Base-by-base conservation (phyloP, 352 stramenopile genomes). In the Aphanomyces stellatus region DNA sequence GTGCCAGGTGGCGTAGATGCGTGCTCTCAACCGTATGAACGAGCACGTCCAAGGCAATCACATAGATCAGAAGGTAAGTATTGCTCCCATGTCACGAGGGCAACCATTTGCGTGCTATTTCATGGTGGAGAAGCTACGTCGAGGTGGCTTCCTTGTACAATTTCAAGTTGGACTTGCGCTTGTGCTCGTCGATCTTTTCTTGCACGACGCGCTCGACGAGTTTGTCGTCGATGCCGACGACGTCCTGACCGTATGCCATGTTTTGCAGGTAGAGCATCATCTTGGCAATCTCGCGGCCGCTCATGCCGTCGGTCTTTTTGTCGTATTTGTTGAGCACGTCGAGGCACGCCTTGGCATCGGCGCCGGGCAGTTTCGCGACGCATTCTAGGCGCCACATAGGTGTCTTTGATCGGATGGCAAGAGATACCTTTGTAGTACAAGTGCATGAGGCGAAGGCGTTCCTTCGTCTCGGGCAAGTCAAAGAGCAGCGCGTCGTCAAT, bases 231-330 rank as follows among this genome's bases (percentile, higher is more conserved):
- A 90, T 71, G 5, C 74, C 64, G 27, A 88, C 74, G 46, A 83
- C 72, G 43, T 88, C 77, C 61, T 91, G 81, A 13, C 80, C 82
- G 42, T 89, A 91, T 60, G 88, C 84, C 34, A 90, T 86, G 60
- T 79, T 88, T 71, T 96, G 82, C 59, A 94, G 75, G 46, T 89
- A 88, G 25, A 93, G 71, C 78, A 94, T 90, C 75, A 93, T 90
- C 62, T 95, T 93, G 19, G 81, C 79, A 56, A 95, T 92, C 69
- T 96, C 87, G 22, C 87, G 81, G 3, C 87, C 87, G 61, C 83
- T 94, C 77, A 95, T 93, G 5, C 82, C 81, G 4, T 81, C 72
- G 7, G 82, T 92, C n/a, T 75, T 53, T 27, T 72, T 70, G 37
- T 79, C 87, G 24, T 87, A 87, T 61, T 74, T 71, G 37, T 63